These are phyloP conservation scores for Ganoderma resinaceum DNA, from an alignment of 1,284 basidiomycete genomes.

Conservation along the genomic window DNA sequence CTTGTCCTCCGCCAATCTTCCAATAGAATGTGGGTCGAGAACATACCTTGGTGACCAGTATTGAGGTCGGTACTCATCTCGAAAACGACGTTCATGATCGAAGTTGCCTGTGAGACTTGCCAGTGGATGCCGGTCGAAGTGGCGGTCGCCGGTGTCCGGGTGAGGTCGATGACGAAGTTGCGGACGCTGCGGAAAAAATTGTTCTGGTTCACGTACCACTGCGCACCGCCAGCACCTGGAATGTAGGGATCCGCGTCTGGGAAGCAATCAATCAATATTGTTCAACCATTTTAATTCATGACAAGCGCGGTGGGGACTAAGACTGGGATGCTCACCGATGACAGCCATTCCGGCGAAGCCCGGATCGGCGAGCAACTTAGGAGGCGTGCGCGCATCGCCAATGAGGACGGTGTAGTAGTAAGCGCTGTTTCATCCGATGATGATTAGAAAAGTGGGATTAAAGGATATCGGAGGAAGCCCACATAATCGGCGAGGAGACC, in stretches of 20 bases:
- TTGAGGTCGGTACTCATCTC: slow-evolving; percentile 65
- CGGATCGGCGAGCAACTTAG: slow-evolving; percentile 57
- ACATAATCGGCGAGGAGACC: slow-evolving; percentile 64
- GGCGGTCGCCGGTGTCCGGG: slow-evolving; percentile 53
- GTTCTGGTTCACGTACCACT: slow-evolving; percentile 66
- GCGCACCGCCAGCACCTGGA: slow-evolving; percentile 42
- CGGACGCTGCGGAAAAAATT: slow-evolving; percentile 71
- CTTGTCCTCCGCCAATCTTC: neutral
- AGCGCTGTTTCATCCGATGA: slow-evolving; percentile 29
- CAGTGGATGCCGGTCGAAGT: slow-evolving; percentile 72
- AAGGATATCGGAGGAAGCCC: neutral
- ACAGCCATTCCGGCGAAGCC: slow-evolving; percentile 72
- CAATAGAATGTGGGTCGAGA: neutral
- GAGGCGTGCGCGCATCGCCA: slow-evolving; percentile 69
- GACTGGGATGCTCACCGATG: slow-evolving; percentile 54
- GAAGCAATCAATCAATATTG: neutral
- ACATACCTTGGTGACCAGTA: slow-evolving; percentile 56
- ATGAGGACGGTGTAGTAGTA: slow-evolving; percentile 76
- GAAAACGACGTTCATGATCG: slow-evolving; percentile 65
- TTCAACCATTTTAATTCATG: neutral
- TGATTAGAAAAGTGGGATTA: neutral
- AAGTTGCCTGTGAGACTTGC: slow-evolving; percentile 82
- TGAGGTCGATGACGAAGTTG: slow-evolving; percentile 65
- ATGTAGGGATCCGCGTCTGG: slow-evolving; percentile 62
- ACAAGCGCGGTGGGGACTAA: neutral